Conservation (phyloP, 371 early-diverging fungal species). For the Batkoa obscura region DNA sequence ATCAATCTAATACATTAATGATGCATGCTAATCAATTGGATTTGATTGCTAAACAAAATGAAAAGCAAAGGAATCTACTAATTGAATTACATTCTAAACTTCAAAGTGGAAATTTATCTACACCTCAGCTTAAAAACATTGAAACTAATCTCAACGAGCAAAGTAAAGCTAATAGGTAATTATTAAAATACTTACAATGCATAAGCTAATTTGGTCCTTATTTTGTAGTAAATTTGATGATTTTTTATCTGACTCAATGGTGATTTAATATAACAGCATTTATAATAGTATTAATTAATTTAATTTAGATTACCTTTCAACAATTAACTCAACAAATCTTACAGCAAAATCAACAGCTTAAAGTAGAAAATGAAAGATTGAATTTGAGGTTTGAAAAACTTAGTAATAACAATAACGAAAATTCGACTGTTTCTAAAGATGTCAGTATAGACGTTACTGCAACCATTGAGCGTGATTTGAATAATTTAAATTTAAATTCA, state of each 20-base stretch:
- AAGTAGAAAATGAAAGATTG: background rate
- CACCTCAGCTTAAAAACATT: background rate
- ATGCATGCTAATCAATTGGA: background rate
- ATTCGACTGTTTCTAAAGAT: no score
- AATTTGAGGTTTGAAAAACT: background rate
- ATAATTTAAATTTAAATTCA: no score
- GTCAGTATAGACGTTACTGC: no score
- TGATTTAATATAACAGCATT: background rate
- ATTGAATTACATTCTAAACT: background rate
- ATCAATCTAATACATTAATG: background rate
- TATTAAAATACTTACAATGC: background rate
- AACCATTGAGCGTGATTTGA: no score
- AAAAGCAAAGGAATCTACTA: background rate
- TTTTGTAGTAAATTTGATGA: background rate
- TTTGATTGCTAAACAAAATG: background rate
- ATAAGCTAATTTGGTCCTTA: no score
- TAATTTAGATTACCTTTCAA: background rate
- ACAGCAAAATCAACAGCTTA: background rate
- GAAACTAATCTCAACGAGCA: background rate
- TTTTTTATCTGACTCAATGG: background rate
- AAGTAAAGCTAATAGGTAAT: background rate
- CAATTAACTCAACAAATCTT: background rate
- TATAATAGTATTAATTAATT: background rate
- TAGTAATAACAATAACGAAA: no score
- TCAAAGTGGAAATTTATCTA: background rate